Base-by-base conservation (phyloP, 306 rosid genomes). In the Trifolium subterraneum region DNA sequence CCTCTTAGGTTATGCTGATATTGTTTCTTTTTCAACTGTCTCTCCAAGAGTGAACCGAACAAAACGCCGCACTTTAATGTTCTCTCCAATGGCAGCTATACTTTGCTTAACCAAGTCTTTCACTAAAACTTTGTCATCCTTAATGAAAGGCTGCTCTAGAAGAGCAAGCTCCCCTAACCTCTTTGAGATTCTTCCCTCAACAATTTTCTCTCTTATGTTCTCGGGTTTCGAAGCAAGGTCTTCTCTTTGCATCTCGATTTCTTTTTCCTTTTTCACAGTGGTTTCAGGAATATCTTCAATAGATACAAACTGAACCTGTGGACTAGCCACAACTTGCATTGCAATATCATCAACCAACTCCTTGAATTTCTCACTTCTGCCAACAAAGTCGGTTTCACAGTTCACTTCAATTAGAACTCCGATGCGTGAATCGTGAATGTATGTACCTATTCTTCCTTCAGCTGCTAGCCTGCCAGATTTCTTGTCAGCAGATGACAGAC, bases 71-170 rank as follows among this genome's bases (percentile, higher is more conserved):
- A 95, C 96, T 79, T 90, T 92, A 54, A 95, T 92, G 83, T 95
- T 95, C 84, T 95, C 98, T 31, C 99, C 99, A n/a, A 95, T 88
- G 16, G 98, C 87, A 44, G 98, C 99, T n/a, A 95, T 90, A n/a
- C 90, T 95, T 86, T 88, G 97, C 84, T 89, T 95, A 15, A 95
- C 96, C 77, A 95, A 85, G 79, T 95, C 99, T 88, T 92, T 95
- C 81, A 95, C 90, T 75, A 89, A 67, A 70, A 92, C 50, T 63
- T 79, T 80, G 72, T 95, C 99, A 78, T 95, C 87, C 88, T 95
- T 95, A 22, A 95, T 86, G 69, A 88, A 95, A 74, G 98, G 89
- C 79, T 95, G 99, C 83, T 95, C 99, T 10, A 92, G 75, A 83
- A 95, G 92, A 10, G 86, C 96, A 78, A 92, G 91, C 79, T 95